A percentile compares a stretch with the other conserved stretches of the same genome.
These are phyloP conservation scores for Mucor piriformis DNA, from an alignment of 371 early-diverging fungal genomes.

Conservation along the genomic window DNA sequence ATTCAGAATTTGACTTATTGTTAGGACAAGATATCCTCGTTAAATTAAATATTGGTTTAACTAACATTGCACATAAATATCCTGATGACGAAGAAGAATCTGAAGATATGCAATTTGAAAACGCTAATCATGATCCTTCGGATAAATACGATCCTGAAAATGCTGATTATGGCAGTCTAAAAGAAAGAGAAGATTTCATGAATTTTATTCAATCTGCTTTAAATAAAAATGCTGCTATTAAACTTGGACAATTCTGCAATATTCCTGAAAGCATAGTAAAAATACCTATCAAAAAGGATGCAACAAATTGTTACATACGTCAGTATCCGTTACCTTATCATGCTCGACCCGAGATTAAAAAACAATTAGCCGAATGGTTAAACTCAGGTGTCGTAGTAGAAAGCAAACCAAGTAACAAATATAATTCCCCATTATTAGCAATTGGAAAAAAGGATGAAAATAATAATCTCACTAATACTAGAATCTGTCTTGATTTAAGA, in stretches of 20 bases:
- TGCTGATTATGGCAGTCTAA: neutral
- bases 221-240: neutral
- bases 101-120: neutral
- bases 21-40: too few species aligned
- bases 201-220: neutral
- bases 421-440: too few species aligned
- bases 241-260: neutral
- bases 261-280: neutral
- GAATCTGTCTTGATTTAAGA: too few species aligned
- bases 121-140: neutral
- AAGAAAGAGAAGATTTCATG: neutral
- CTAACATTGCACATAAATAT: neutral
- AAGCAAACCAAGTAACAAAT: too few species aligned
- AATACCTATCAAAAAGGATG: neutral
- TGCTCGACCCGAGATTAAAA: too few species aligned
- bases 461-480: too few species aligned
- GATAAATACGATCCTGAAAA: neutral
- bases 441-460: too few species aligned
- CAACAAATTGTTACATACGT: neutral
- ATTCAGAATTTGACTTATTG: too few species aligned
- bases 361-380: too few species aligned
- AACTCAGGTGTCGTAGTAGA: too few species aligned
- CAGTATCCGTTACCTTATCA: conserved; percentile 1
- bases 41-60: neutral
- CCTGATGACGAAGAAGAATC: neutral